Evolutionary conservation across 768 basidiomycete genomes (phyloP).

Genomic region (Lactarius hatsudake): DNA sequence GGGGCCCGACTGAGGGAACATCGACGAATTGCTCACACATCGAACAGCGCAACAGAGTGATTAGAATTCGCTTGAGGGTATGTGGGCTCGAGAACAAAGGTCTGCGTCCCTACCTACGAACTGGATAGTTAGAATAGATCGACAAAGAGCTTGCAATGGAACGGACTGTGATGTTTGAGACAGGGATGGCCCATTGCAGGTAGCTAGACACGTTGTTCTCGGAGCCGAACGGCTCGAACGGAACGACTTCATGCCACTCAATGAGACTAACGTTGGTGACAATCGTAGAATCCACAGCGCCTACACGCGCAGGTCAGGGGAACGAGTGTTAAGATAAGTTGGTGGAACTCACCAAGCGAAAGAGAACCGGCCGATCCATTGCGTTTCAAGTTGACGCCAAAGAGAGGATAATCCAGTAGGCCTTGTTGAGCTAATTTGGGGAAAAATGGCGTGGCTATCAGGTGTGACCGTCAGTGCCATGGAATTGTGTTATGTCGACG

Average conservation of each 20-base stretch:
- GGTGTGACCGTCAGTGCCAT: background rate
- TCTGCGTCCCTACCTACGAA: slow-evolving; percentile 11
- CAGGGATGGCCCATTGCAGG: slow-evolving; percentile 69
- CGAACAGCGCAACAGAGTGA: slow-evolving; percentile 64
- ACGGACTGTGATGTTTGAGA: slow-evolving; percentile 54
- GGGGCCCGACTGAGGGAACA: background rate
- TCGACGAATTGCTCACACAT: slow-evolving; percentile 51
- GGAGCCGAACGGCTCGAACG: slow-evolving; percentile 63
- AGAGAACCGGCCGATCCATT: slow-evolving; percentile 58
- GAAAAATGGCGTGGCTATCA: slow-evolving; percentile 65
- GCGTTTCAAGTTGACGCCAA: slow-evolving; percentile 63
- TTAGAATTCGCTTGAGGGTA: slow-evolving; percentile 57
- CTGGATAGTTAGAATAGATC: background rate
- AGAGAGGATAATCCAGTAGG: slow-evolving; percentile 68
- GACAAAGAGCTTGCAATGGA: slow-evolving; percentile 2
- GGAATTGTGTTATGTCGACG: background rate
- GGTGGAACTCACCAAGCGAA: slow-evolving; percentile 50
- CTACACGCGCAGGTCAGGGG: slow-evolving; percentile 38
- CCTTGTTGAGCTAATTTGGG: slow-evolving; percentile 60
- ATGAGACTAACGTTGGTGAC: slow-evolving; percentile 59
- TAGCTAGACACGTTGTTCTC: slow-evolving; percentile 65
- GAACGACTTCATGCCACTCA: slow-evolving; percentile 70
- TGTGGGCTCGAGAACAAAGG: slow-evolving; percentile 56
- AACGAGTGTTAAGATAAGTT: slow-evolving; percentile 1
- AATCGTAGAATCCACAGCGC: slow-evolving; percentile 72